Evolutionary conservation across 2,329 filamentous ascomycete genomes (phyloP).

Genomic region (Aplosporella prunicola): DNA sequence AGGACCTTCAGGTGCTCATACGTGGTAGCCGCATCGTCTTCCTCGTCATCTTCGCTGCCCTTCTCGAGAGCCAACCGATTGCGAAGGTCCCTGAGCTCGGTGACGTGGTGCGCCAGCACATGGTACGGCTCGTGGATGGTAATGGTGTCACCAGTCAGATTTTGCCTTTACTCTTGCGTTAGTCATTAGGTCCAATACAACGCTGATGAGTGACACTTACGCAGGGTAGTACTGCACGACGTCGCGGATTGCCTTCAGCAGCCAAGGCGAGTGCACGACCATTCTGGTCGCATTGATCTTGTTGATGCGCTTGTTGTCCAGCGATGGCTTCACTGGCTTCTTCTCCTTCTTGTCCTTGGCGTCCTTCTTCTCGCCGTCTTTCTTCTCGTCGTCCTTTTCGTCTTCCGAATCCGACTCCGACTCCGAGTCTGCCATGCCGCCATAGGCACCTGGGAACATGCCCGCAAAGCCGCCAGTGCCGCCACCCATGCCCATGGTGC

Average conservation of each 20-base stretch:
- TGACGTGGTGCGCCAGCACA: conserved; percentile 4
- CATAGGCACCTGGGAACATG: too few relatives aligned
- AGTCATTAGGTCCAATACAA: too few relatives aligned
- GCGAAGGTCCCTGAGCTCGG: conserved; percentile 3
- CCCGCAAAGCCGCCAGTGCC: too few relatives aligned
- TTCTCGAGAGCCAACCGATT: conserved; percentile 2
- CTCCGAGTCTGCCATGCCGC: too few relatives aligned
- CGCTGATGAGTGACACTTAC: too few relatives aligned
- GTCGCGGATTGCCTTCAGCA: conserved; percentile 7
- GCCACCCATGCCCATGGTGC: too few relatives aligned
- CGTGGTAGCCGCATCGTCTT: conserved; percentile 2
- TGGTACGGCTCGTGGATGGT: conserved; percentile 6
- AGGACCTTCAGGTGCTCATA: conserved; percentile 8
- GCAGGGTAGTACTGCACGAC: conserved; percentile 8
- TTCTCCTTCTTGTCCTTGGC: not conserved
- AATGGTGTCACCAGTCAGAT: conserved; percentile 4
- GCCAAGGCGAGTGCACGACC: conserved; percentile 3
- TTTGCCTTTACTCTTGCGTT: conserved; percentile 9
- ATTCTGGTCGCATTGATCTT: conserved; percentile 2
- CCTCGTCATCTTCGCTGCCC: not conserved
- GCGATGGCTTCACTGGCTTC: conserved; percentile 2
- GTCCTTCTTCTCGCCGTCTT: not conserved
- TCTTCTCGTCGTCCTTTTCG: not conserved
- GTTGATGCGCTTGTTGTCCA: too few relatives aligned
- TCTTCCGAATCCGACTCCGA: too few relatives aligned